Evolutionary conservation across 2,329 filamentous ascomycete genomes (phyloP), one percentile per base, ranked within the genome.

Genomic region (Capronia americana): DNA sequence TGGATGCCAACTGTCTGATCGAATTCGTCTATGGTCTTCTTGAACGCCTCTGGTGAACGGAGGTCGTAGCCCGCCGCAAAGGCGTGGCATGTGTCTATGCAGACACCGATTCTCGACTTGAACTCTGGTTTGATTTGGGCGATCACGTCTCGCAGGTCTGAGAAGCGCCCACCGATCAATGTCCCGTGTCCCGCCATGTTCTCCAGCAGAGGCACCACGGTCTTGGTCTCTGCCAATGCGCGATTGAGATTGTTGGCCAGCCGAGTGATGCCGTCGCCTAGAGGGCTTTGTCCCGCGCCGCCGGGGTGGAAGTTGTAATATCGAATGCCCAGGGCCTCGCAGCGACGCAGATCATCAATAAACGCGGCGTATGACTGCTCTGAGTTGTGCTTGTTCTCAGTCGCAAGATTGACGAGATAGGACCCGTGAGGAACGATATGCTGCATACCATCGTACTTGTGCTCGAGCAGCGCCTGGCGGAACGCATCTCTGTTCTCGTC

Each of bases 271-370:
- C 93, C 93, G 23, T 87, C 88, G 0, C 84, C 81, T 41, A 90
- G 87, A 3, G 86, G 83, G 38, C 86, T 85, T 55, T 89, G 88
- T 64, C 90, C 90, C 1, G 90, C 90, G 64, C 90, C 93, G 23
- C 95, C 95, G 0, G 95, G 95, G 76, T 99, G 95, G 81, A 99
- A 98, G 79, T 99, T 99, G 83, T 98, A 99, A n/a, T 97, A 85
- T 68, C 81, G 84, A 74, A 99, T 97, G 1, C 93, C 92, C 0
- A 99, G 86, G 54, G 85, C 84, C 75, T 97, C 91, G 77, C 95
- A 98, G 10, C 95, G 88, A 58, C 87, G 82, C 1, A 99, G 83
- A 77, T 99, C 95, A 73, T 99, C 93, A 17, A 96, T 75, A 77
- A 99, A 99, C 64, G 88, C 87, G 46, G 83, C 85, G 76, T 96